Conservation (phyloP, 768 basidiomycete species). For the Phaeotremella fagi region DNA sequence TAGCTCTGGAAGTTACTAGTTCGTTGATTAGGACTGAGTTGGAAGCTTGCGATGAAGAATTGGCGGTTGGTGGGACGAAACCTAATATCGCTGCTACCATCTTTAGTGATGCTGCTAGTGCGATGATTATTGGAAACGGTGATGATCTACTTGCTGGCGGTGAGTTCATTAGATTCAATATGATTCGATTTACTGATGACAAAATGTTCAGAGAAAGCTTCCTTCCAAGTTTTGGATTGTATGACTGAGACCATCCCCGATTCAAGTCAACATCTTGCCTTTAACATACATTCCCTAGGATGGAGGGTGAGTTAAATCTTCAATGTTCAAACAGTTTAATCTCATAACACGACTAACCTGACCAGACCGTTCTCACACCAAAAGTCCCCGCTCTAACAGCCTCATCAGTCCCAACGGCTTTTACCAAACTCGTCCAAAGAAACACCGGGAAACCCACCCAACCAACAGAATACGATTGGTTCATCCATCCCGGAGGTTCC, state of each 20-base stretch:
- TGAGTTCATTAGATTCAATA: too few species aligned
- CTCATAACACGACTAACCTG: neutral
- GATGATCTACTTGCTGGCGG: neutral
- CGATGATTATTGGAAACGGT: constrained; percentile 20
- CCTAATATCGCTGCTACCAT: constrained; percentile 21
- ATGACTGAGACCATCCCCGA: constrained; percentile 20
- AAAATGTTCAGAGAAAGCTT: constrained; percentile 7
- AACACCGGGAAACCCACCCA: constrained; percentile 12
- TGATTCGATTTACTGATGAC: too few species aligned
- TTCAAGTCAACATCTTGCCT: constrained; percentile 17
- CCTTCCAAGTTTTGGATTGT: constrained; percentile 17
- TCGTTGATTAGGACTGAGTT: constrained; percentile 18
- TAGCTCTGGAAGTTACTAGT: constrained; percentile 19
- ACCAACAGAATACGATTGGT: constrained; percentile 18
- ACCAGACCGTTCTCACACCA: neutral
- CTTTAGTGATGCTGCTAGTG: constrained; percentile 27
- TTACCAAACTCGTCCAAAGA: constrained; percentile 11
- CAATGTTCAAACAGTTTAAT: neutral
- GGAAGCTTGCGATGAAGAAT: constrained; percentile 2
- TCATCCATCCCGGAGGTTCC: constrained; percentile 27
- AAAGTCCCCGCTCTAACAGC: neutral
- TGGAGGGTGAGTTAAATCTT: constrained; percentile 17
- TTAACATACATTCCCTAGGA: constrained; percentile 22
- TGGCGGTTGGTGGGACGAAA: neutral
- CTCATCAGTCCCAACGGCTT: constrained; percentile 13